A percentile compares a stretch with the other conserved stretches of the same genome.
phyloP scores from a whole-genome alignment of 2,329 filamentous ascomycete species.

The Dactylellina cionopaga region DNA sequence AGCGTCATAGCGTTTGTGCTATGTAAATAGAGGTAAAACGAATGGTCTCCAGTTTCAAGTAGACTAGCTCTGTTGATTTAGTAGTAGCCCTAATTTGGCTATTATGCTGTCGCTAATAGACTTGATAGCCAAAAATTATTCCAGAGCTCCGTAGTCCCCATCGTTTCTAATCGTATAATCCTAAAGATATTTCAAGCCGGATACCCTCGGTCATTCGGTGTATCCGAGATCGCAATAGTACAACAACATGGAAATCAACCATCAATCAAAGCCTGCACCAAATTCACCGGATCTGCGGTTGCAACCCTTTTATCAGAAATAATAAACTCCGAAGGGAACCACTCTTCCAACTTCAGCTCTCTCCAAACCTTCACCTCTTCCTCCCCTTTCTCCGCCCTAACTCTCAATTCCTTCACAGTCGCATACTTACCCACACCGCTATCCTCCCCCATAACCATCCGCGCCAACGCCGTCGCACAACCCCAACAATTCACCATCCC shows the following conservation, averaged over 20 bases:
- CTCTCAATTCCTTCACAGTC: slow-evolving; percentile 13
- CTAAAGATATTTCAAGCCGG: no score
- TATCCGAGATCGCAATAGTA: background rate
- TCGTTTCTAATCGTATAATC: no score
- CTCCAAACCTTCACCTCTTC: slow-evolving; percentile 46
- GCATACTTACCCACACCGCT: slow-evolving; percentile 17
- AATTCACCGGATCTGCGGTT: slow-evolving; percentile 17
- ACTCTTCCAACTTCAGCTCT: slow-evolving; percentile 32
- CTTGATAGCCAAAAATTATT: no score
- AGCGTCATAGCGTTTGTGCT: no score
- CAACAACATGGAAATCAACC: background rate
- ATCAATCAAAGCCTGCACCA: slow-evolving; percentile 14
- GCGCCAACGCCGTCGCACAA: slow-evolving; percentile 64
- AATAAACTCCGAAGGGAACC: slow-evolving; percentile 54
- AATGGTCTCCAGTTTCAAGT: no score
- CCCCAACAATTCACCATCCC: slow-evolving; percentile 69
- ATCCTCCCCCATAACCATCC: slow-evolving; percentile 62
- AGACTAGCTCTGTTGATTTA: no score
- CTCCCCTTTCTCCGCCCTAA: slow-evolving; percentile 33
- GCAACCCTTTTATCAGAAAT: slow-evolving; percentile 53
- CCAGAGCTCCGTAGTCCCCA: no score
- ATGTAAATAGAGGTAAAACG: no score
- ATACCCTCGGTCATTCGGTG: no score
- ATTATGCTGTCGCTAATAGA: no score
- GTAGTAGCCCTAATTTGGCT: no score